phyloP scores from a whole-genome alignment of 2,329 filamentous ascomycete species.

The Venturia nashicola region DNA sequence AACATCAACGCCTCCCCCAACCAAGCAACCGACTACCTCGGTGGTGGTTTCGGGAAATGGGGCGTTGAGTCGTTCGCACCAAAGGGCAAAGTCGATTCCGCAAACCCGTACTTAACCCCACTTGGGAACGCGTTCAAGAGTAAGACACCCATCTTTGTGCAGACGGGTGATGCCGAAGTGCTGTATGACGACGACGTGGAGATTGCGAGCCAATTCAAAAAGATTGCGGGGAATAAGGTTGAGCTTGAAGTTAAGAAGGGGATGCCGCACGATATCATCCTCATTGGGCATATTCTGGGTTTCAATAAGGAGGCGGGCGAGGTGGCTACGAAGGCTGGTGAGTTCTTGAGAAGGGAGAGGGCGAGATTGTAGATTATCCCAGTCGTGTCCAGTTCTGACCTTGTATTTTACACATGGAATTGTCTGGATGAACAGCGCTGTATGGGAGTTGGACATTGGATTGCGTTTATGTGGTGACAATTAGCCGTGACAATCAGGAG shows the following conservation, averaged over 20 bases:
- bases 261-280: slow-evolving; percentile 35
- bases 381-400: too few species aligned
- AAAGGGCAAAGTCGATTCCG: slow-evolving; percentile 13
- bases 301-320: slow-evolving; percentile 28
- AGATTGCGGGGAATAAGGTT: slow-evolving; percentile 28
- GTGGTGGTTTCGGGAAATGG: slow-evolving; percentile 28
- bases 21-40: slow-evolving; percentile 30
- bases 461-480: too few species aligned
- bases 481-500: not conserved
- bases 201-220: slow-evolving; percentile 26
- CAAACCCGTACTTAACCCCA: slow-evolving; percentile 28
- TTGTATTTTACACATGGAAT: not conserved
- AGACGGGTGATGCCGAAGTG: slow-evolving; percentile 29
- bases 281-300: slow-evolving; percentile 28
- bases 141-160: slow-evolving; percentile 28
- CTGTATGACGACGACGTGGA: slow-evolving; percentile 28
- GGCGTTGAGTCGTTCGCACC: slow-evolving; percentile 23
- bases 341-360: slow-evolving; percentile 15
- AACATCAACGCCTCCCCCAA: slow-evolving; percentile 21
- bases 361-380: slow-evolving; percentile 2
- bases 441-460: not conserved
- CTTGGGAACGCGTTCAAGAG: slow-evolving; percentile 27
- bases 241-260: slow-evolving; percentile 27
- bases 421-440: not conserved
- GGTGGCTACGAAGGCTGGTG: slow-evolving; percentile 25